These are phyloP conservation scores for Rhodotorula babjevae DNA, from an alignment of 768 basidiomycete genomes.

Conservation along the genomic window DNA sequence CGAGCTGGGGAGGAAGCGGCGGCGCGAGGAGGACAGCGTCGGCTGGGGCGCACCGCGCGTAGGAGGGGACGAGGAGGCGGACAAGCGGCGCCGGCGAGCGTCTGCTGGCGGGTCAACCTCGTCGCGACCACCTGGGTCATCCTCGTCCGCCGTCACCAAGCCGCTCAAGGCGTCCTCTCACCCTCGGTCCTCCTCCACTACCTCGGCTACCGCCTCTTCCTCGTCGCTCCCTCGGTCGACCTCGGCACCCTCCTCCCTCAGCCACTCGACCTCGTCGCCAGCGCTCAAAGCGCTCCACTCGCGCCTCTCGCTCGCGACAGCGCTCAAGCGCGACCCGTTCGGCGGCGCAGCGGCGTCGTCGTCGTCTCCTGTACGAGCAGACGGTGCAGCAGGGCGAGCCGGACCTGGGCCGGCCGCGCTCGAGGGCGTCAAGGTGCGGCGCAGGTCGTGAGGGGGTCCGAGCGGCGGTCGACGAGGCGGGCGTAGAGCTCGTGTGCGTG, in stretches of 20 bases:
- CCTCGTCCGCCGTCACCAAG: neutral
- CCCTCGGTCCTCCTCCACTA: slow-evolving; percentile 35
- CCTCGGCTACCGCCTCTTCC: slow-evolving; percentile 38
- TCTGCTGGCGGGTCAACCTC: neutral
- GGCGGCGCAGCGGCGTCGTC: neutral
- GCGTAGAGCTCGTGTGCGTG: too few species aligned
- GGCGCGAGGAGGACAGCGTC: slow-evolving; percentile 14
- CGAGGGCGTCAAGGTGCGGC: neutral
- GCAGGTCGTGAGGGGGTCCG: too few species aligned
- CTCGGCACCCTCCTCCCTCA: neutral
- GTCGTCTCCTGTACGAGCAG: neutral
- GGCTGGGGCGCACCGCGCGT: slow-evolving; percentile 40
- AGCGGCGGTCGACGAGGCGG: too few species aligned
- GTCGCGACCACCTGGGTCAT: neutral
- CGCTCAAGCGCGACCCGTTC: slow-evolving; percentile 33
- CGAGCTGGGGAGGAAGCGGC: neutral
- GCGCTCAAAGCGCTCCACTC: slow-evolving; percentile 23
- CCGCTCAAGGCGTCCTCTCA: neutral
- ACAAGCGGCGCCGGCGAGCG: neutral
- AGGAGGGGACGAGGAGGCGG: slow-evolving; percentile 49
- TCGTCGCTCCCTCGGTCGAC: neutral
- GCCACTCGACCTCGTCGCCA: neutral
- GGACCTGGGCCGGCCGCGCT: neutral
- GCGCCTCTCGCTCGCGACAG: slow-evolving; percentile 22
- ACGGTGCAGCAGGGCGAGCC: too few species aligned